Evolutionary conservation across 1,284 basidiomycete genomes (phyloP).

Genomic region (Entoloma clypeatum): DNA sequence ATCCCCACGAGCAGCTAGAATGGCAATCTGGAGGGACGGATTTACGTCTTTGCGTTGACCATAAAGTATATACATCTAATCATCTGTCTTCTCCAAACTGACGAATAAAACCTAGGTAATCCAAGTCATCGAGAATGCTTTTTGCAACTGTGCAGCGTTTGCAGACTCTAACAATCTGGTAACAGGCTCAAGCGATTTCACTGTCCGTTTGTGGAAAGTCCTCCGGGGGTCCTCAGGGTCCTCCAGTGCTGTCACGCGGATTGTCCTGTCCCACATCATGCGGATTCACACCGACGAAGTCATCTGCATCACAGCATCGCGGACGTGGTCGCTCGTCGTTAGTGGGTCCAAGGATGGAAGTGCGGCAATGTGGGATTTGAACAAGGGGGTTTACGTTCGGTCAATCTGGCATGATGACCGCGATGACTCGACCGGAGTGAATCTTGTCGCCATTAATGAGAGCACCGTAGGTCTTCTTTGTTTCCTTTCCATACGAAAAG

Average conservation of each 20-base stretch:
- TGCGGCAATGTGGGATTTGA: conserved; percentile 89
- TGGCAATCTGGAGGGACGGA: conserved; percentile 54
- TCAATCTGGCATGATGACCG: conserved; percentile 67
- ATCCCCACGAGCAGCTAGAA: conserved; percentile 65
- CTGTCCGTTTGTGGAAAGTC: conserved; percentile 77
- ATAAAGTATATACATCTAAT: conserved; percentile 42
- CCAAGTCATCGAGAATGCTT: conserved; percentile 72
- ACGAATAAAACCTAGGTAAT: conserved; percentile 46
- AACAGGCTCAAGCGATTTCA: conserved; percentile 74
- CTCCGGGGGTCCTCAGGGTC: conserved; percentile 28
- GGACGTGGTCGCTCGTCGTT: conserved; percentile 80
- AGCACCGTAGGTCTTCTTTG: conserved; percentile 58
- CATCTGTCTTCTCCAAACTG: conserved; percentile 7
- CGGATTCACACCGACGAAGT: conserved; percentile 72
- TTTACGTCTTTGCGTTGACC: conserved; percentile 59
- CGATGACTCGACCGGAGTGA: conserved; percentile 48
- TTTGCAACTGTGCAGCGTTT: conserved; percentile 73
- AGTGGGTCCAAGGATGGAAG: conserved; percentile 85
- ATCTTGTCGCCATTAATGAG: conserved; percentile 78
- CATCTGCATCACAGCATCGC: conserved; percentile 68
- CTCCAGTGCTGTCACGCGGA: conserved; percentile 21
- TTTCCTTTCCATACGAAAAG: neutral
- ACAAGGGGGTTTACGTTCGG: conserved; percentile 72
- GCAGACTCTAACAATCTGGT: conserved; percentile 68
- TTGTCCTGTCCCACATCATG: conserved; percentile 68